These are phyloP conservation scores for Monosporascus sp. DNA, from an alignment of 2,329 filamentous ascomycete species.

Conservation along the genomic window DNA sequence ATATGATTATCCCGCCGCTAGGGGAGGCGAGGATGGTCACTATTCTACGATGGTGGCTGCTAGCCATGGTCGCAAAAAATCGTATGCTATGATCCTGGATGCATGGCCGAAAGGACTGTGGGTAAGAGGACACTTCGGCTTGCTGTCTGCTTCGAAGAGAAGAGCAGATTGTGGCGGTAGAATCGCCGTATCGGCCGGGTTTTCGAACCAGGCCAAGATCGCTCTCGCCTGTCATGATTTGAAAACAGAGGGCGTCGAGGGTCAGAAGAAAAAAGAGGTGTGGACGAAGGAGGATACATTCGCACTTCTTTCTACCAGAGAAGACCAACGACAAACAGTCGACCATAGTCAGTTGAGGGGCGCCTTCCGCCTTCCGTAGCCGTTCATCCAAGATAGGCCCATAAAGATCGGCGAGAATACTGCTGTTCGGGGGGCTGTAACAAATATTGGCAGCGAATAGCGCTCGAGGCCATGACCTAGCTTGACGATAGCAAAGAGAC, in stretches of 20 bases:
- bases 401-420: conserved; percentile 35
- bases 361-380: conserved; percentile 39
- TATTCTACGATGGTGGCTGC: neutral
- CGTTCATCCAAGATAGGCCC: conserved; percentile 41
- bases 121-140: conserved; percentile 19
- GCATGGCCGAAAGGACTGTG: conserved; percentile 11
- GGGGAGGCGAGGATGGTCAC: neutral
- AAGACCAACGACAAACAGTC: conserved; percentile 23
- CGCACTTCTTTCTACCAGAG: conserved; percentile 20
- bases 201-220: conserved; percentile 20
- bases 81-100: neutral
- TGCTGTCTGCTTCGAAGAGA: conserved; percentile 17
- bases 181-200: conserved; percentile 19
- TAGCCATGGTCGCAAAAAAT: neutral
- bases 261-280: conserved; percentile 14
- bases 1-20: neutral
- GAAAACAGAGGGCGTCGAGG: conserved; percentile 18
- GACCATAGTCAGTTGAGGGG: conserved; percentile 30
- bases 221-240: conserved; percentile 15
- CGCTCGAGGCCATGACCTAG: conserved; percentile 63
- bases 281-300: conserved; percentile 14
- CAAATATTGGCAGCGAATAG: conserved; percentile 53
- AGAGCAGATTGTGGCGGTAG: conserved; percentile 15
- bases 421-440: conserved; percentile 45
- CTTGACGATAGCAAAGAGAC: conserved; percentile 68